Evolutionary conservation across 306 rosid genomes (phyloP), one percentile per base, ranked within the genome.

Genomic region (Castanea mollissima): DNA sequence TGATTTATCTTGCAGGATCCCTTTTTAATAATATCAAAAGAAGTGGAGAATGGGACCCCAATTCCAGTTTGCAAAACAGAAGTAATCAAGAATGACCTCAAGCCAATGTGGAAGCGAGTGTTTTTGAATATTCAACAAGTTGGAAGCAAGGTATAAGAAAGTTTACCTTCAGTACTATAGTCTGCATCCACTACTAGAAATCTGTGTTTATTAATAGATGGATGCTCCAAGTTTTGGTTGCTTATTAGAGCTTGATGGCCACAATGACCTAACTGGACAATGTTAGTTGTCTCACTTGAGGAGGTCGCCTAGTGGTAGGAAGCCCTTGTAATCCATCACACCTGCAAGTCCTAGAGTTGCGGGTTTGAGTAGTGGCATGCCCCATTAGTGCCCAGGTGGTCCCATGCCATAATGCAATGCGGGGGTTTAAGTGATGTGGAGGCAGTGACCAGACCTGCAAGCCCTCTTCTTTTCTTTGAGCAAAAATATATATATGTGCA

Each of bases 1-100:
- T 85, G 84, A 75, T 71, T 74, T 69, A 74, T 85, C 75, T 75
- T 81, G 78, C 86, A 96, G 99, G 99, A 91, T 85, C 97, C 99
- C 21, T 96, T 96, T 87, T 85, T 96, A 78, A 76, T 93, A 57
- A 81, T 96, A 78, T 96, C 98, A 32, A 96, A 89, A 89, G 56
- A 84, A 76, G 89, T 78, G 56, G 99, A 93, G 75, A 86, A 84
- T 85, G 96, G 95, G 80, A 68, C 65, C 72, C 88, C 82, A 69
- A 86, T 91, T 88, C 98, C 96, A 67, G 83, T 96, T 80, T 93
- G 97, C 92, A 96, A 93, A 87, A 93, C 99, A 56, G 98, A 96
- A 86, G 99, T 89, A 70, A 71, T 89, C 80, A 96, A 96, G 85
- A 93, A 91, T 84, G 98, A 96, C 72, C 96, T 86, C 75, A 88